These are phyloP conservation scores for Fusarium hainanense DNA, from an alignment of 2,329 filamentous ascomycete genomes.

Conservation along the genomic window DNA sequence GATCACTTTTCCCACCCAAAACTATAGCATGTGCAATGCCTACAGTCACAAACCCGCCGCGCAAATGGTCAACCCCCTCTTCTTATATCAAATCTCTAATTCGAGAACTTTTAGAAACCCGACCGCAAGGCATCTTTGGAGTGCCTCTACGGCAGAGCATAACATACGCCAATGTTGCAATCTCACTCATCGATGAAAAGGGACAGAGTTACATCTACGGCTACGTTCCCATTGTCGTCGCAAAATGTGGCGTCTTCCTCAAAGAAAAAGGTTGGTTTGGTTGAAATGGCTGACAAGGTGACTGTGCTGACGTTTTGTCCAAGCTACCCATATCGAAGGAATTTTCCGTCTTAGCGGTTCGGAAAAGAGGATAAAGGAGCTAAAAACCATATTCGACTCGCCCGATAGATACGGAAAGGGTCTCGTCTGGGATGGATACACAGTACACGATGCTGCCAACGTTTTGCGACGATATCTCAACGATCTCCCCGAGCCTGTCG, in stretches of 20 bases:
- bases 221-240: slow-evolving; percentile 97
- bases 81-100: slow-evolving; percentile 31
- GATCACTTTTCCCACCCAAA: not conserved
- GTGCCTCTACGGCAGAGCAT: slow-evolving; percentile 94
- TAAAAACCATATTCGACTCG: slow-evolving; percentile 91
- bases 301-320: slow-evolving; percentile 39
- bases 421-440: slow-evolving; percentile 96
- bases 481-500: slow-evolving; percentile 94
- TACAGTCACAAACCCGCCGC: not conserved
- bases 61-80: slow-evolving; percentile 5
- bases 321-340: slow-evolving; percentile 93
- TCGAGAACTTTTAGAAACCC: slow-evolving; percentile 53
- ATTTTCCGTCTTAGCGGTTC: slow-evolving; percentile 97
- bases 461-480: slow-evolving; percentile 96
- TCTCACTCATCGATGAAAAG: slow-evolving; percentile 91
- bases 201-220: slow-evolving; percentile 98
- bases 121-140: slow-evolving; percentile 86
- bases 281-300: not conserved
- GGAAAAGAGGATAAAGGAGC: slow-evolving; percentile 97
- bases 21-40: slow-evolving; percentile 2
- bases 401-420: slow-evolving; percentile 97
- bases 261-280: slow-evolving; percentile 89
- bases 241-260: slow-evolving; percentile 95
- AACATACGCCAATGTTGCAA: slow-evolving; percentile 96
- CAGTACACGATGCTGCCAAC: slow-evolving; percentile 97